Evolutionary conservation across 805 yeast species (phyloP).

Genomic region (Zygoascus tannicola): DNA sequence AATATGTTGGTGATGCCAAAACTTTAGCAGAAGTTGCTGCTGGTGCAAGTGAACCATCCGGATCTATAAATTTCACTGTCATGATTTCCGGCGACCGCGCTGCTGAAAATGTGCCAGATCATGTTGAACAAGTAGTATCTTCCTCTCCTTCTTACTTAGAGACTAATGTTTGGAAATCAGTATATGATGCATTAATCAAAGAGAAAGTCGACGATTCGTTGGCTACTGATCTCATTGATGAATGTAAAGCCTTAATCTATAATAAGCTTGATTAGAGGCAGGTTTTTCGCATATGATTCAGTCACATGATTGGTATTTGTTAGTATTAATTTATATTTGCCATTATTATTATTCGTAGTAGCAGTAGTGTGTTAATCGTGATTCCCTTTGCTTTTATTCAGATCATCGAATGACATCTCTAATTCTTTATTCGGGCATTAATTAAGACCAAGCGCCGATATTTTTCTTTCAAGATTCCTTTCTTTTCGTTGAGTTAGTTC

Average conservation of each 20-base stretch:
- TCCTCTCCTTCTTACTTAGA: neutral
- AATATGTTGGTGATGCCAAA: slow-evolving; percentile 48
- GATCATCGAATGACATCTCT: too few relatives aligned
- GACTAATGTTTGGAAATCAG: neutral
- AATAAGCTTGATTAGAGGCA: neutral
- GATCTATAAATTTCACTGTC: slow-evolving; percentile 34
- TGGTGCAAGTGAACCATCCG: slow-evolving; percentile 20
- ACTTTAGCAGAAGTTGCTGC: slow-evolving; percentile 26
- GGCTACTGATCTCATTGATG: neutral
- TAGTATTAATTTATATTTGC: too few relatives aligned
- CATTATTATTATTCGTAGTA: too few relatives aligned
- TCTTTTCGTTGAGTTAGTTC: neutral
- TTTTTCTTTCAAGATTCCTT: neutral
- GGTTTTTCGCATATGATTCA: too few relatives aligned
- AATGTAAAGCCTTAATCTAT: neutral
- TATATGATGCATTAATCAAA: neutral
- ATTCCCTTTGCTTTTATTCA: too few relatives aligned
- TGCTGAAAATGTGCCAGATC: neutral
- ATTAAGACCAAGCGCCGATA: neutral
- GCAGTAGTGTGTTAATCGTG: too few relatives aligned
- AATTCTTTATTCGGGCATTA: too few relatives aligned
- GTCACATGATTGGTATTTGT: too few relatives aligned
- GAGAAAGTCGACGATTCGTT: neutral
- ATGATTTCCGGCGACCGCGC: slow-evolving; percentile 27
- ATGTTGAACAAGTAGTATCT: neutral